A percentile compares a stretch with the other conserved stretches of the same genome.
These are phyloP conservation scores for Rubia peregrina DNA, from an alignment of 305 asterid species.

Conservation along the genomic window DNA sequence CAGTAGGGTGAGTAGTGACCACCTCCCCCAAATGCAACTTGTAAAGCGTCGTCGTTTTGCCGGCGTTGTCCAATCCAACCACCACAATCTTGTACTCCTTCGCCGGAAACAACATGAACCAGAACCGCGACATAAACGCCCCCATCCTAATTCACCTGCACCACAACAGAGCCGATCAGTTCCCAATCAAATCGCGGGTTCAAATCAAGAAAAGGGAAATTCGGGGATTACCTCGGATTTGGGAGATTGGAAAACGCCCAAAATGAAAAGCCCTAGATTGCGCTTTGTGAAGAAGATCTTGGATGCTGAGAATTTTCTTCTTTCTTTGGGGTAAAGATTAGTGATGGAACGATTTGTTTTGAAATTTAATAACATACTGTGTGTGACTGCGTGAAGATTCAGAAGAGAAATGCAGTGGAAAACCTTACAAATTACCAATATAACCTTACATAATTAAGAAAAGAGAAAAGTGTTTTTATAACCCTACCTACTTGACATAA, in stretches of 20 bases:
- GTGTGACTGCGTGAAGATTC: background rate
- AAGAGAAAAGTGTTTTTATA: no score
- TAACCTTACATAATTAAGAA: no score
- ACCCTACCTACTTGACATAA: no score
- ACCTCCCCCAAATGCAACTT: constrained; percentile 92
- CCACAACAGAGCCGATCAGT: background rate
- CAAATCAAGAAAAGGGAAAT: background rate
- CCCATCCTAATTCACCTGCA: constrained; percentile 46
- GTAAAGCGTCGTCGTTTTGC: constrained; percentile 96
- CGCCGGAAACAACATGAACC: constrained; percentile 94
- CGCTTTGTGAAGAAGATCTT: constrained; percentile 4
- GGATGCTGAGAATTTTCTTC: background rate
- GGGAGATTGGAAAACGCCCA: background rate
- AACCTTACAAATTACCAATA: background rate
- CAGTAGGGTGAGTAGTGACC: constrained; percentile 91
- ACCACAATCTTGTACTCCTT: constrained; percentile 98
- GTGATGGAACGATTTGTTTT: background rate
- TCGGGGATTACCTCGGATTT: background rate
- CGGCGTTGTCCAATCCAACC: constrained; percentile 97
- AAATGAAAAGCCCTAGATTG: background rate
- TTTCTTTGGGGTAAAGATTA: constrained; percentile 9
- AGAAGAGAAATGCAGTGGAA: background rate
- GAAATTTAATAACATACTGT: background rate
- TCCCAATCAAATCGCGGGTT: background rate
- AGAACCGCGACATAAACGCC: constrained; percentile 72